Evolutionary conservation across 177 flowering plant genomes (phyloP).

Genomic region (Tripterygium wilfordii): DNA sequence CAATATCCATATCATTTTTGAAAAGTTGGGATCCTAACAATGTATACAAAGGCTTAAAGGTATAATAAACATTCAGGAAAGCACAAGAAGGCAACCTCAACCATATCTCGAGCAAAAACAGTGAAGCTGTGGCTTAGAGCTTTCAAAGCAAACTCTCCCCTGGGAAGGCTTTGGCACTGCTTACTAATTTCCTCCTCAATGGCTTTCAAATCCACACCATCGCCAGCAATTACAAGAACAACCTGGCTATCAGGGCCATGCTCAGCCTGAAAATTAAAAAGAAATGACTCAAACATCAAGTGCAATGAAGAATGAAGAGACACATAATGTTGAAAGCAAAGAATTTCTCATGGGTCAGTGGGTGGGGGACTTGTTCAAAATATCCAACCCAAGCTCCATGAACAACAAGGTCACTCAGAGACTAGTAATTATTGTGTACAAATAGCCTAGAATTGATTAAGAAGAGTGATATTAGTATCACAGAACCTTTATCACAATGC

Average conservation of each 20-base stretch:
- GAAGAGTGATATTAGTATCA: neutral
- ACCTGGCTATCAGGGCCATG: constrained; percentile 99
- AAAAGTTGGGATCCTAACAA: neutral
- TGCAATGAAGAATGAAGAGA: too few relatives aligned
- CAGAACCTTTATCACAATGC: too few relatives aligned
- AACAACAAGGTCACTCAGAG: too few relatives aligned
- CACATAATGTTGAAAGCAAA: neutral
- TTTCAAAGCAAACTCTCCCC: constrained; percentile 78
- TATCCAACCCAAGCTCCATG: too few relatives aligned
- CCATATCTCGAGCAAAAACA: constrained; percentile 80
- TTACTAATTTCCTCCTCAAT: constrained; percentile 71
- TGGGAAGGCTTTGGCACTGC: constrained; percentile 84
- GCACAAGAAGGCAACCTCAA: constrained; percentile 53
- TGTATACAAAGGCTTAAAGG: too few relatives aligned
- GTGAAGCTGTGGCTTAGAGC: constrained; percentile 85
- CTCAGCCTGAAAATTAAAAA: constrained; percentile 65
- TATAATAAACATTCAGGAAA: too few relatives aligned
- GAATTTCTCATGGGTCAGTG: too few relatives aligned
- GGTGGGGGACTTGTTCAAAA: too few relatives aligned
- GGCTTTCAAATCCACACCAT: constrained; percentile 59
- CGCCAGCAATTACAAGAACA: constrained; percentile 89
- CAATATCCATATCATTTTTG: too few relatives aligned
- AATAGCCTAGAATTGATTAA: too few relatives aligned
- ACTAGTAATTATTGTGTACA: too few relatives aligned
- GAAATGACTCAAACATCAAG: constrained; percentile 2